A percentile compares a stretch with the other conserved stretches of the same genome.
These are phyloP conservation scores for Punica granatum DNA, from an alignment of 345 rosid genomes.

Conservation along the genomic window DNA sequence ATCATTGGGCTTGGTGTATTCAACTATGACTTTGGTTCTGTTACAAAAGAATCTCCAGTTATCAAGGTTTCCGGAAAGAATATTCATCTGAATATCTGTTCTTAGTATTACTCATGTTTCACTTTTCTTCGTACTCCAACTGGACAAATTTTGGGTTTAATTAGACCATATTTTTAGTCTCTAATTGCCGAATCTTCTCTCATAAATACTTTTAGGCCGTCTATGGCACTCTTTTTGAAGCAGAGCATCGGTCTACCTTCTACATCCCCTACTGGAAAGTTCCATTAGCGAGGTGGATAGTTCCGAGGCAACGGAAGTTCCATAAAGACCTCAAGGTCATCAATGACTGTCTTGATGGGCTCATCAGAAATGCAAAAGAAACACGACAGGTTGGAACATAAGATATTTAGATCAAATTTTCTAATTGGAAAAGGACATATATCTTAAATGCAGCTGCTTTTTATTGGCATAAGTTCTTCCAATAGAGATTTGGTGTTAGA, in stretches of 20 bases:
- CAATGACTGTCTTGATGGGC: slow-evolving; percentile 89
- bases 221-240: slow-evolving; percentile 95
- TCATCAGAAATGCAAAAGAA: slow-evolving; percentile 87
- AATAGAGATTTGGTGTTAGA: not conserved
- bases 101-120: not conserved
- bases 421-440: not conserved
- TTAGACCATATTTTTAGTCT: no score
- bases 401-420: not conserved
- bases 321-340: slow-evolving; percentile 75
- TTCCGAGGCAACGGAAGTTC: slow-evolving; percentile 87
- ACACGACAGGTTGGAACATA: slow-evolving; percentile 62
- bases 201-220: slow-evolving; percentile 48
- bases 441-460: not conserved
- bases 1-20: slow-evolving; percentile 92
- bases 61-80: slow-evolving; percentile 51
- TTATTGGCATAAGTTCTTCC: not conserved
- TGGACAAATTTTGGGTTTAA: not conserved
- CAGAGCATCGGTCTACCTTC: slow-evolving; percentile 95
- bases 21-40: slow-evolving; percentile 90
- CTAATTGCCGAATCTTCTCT: no score
- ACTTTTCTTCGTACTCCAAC: not conserved
- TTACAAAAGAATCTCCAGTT: slow-evolving; percentile 88
- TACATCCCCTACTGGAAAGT: slow-evolving; percentile 92
- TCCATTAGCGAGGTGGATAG: slow-evolving; percentile 84
- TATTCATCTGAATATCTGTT: not conserved